Conservation (phyloP, 139 green algal species). For the Asterochloris sp. region DNA sequence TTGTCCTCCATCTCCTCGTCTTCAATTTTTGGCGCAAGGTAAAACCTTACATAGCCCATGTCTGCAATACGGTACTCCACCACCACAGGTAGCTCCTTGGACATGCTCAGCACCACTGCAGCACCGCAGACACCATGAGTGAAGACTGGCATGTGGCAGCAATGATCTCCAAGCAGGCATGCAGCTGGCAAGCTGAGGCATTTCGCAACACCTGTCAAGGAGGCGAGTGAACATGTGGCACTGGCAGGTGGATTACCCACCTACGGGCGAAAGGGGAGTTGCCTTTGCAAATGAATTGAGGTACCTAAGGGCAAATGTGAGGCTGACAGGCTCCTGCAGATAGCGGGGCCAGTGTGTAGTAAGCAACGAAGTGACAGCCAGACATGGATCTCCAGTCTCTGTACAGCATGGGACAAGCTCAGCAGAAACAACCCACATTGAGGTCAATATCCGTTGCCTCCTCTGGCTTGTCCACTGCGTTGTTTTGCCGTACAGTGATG, state of each 20-base stretch:
- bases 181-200: not conserved
- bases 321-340: slow-evolving; percentile 81
- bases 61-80: slow-evolving; percentile 91
- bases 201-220: not conserved
- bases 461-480: slow-evolving; percentile 67
- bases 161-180: not conserved
- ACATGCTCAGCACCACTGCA: slow-evolving; percentile 78
- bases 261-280: slow-evolving; percentile 38
- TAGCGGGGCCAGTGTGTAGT: too few species aligned
- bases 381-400: too few species aligned
- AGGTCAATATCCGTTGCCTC: slow-evolving; percentile 89
- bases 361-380: too few species aligned
- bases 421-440: too few species aligned
- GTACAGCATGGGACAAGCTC: too few species aligned
- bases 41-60: slow-evolving; percentile 79
- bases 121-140: too few species aligned
- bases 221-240: not conserved
- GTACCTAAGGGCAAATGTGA: slow-evolving; percentile 98
- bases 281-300: slow-evolving; percentile 97
- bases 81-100: slow-evolving; percentile 88
- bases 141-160: not conserved
- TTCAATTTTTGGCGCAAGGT: slow-evolving; percentile 87
- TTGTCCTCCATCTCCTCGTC: slow-evolving; percentile 61
- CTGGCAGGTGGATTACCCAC: not conserved
- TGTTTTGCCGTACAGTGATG: slow-evolving; percentile 82